These are phyloP conservation scores for Aspergillus japonicus DNA, from an alignment of 2,329 filamentous ascomycete genomes.

Conservation along the genomic window DNA sequence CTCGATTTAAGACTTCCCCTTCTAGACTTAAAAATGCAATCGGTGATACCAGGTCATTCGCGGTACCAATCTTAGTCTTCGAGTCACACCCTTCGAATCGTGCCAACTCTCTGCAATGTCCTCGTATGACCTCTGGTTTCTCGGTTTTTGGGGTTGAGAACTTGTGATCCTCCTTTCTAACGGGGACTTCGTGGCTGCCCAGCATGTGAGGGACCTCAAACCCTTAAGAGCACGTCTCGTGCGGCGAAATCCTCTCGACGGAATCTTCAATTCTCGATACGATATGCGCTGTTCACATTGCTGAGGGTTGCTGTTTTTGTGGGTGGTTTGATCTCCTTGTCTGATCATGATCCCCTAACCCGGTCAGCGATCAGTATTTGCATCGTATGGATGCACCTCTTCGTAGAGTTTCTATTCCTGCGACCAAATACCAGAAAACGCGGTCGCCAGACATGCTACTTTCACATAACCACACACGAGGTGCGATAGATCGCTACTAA, in stretches of 20 bases:
- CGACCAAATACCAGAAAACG: not conserved
- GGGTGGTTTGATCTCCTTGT: not conserved
- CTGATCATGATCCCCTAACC: not conserved
- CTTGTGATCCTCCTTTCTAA: not conserved
- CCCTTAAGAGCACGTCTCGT: not conserved
- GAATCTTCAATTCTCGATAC: too few relatives aligned
- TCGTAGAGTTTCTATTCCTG: too few relatives aligned
- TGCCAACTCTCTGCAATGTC: not conserved
- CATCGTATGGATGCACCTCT: not conserved
- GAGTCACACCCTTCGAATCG: conserved; percentile 2
- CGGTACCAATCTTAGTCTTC: not conserved
- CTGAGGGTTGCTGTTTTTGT: not conserved
- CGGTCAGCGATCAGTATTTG: not conserved
- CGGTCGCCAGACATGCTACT: not conserved
- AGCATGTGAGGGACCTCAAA: not conserved
- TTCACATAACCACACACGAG: not conserved
- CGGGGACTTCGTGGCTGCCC: not conserved
- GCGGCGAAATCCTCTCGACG: too few relatives aligned
- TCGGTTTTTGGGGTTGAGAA: not conserved
- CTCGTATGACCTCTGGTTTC: conserved; percentile 1
- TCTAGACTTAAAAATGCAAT: conserved; percentile 25
- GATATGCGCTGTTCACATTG: not conserved
- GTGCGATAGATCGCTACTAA: not conserved
- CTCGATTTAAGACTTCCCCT: conserved; percentile 14
- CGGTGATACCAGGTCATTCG: conserved; percentile 17